A percentile compares a stretch with the other conserved stretches of the same genome.
phyloP scores from a whole-genome alignment of 371 early-diverging fungal species.

The Mortierella sp. region DNA sequence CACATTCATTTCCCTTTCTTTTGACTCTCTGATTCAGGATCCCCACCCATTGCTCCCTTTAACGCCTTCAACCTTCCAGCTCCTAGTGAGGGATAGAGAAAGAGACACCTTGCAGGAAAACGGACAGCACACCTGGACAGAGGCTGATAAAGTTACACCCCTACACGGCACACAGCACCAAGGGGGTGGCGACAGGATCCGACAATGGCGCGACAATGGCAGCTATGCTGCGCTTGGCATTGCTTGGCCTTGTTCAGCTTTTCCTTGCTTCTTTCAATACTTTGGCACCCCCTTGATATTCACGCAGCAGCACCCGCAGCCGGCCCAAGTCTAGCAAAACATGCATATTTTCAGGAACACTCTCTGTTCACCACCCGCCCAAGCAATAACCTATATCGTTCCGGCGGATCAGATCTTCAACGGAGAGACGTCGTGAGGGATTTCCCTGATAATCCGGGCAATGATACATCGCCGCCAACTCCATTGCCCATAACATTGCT shows the following conservation, averaged over 20 bases:
- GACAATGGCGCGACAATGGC: conserved; percentile 27
- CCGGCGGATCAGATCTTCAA: not conserved
- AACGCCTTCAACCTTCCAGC: not conserved
- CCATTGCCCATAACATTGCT: conserved; percentile 3
- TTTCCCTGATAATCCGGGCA: not conserved
- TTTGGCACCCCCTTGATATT: not conserved
- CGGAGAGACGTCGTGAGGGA: conserved; percentile 13
- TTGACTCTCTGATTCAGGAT: too few species aligned
- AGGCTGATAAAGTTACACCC: not conserved
- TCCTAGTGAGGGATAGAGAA: not conserved
- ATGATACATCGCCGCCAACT: not conserved
- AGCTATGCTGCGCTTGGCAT: conserved; percentile 15
- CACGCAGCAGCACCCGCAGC: conserved; percentile 1
- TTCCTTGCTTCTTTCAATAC: conserved; percentile 10
- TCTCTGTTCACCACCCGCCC: not conserved
- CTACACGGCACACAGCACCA: not conserved
- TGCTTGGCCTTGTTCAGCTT: conserved; percentile 21
- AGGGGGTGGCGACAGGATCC: conserved; percentile 7
- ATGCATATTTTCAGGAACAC: not conserved
- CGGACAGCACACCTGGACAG: not conserved
- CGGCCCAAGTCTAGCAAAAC: not conserved
- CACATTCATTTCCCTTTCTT: too few species aligned
- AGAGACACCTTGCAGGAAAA: not conserved
- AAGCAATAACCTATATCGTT: not conserved
- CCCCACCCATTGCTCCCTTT: too few species aligned